Base-by-base conservation (phyloP, 148 eudicot species). In the Euryodendron excelsum region DNA sequence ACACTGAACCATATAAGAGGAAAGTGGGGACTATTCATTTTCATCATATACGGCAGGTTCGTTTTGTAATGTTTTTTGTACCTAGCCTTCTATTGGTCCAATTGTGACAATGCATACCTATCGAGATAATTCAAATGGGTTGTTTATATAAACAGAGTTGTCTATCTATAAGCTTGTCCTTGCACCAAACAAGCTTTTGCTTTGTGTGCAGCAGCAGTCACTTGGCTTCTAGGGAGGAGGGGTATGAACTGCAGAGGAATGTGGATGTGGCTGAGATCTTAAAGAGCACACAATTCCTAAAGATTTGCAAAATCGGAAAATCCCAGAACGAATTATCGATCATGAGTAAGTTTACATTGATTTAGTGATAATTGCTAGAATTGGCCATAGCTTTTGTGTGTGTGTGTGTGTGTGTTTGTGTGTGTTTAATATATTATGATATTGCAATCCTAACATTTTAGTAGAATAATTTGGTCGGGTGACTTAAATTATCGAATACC, bases 331-430 rank as follows among this genome's bases (percentile, higher is more conserved):
- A 84, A 94, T 94, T 71, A 84, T 84, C 50, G 97, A 91, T 85
- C 98, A 94, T 77, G 95, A 94, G 98, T 94, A 88, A 91, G 98
- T 89, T n/a, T n/a, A n/a, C n/a, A n/a, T n/a, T n/a, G n/a, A n/a
- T n/a, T n/a, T n/a, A n/a, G n/a, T n/a, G n/a, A n/a, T n/a, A n/a
- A n/a, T n/a, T n/a, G n/a, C n/a, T n/a, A n/a, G n/a, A n/a, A n/a
- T n/a, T n/a, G n/a, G n/a, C n/a, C n/a, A n/a, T n/a, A n/a, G n/a
- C n/a, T n/a, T n/a, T n/a, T n/a, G n/a, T n/a, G n/a, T n/a, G n/a
- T n/a, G n/a, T n/a, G n/a, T n/a, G n/a, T n/a, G n/a, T n/a, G n/a
- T n/a, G n/a, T n/a, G n/a, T n/a, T n/a, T n/a, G n/a, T n/a, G n/a
- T n/a, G n/a, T n/a, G n/a, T n/a, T n/a, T n/a, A n/a, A n/a, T n/a